Evolutionary conservation across 257 asterid genomes (phyloP).

Genomic region (Lavandula angustifolia): DNA sequence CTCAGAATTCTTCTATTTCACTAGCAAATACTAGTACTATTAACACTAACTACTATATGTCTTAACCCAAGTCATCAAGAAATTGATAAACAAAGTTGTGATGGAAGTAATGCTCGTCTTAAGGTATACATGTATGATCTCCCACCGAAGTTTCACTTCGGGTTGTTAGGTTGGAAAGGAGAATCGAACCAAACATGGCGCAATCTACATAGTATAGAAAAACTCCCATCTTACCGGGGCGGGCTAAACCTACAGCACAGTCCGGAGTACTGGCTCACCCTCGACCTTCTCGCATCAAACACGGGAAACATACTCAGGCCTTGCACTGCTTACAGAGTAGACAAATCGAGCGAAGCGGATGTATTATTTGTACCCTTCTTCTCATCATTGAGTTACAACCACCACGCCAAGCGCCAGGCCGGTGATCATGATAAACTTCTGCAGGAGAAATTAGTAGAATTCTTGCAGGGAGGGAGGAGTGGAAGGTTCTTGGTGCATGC

Average conservation of each 20-base stretch:
- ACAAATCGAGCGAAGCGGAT: slow-evolving; percentile 56
- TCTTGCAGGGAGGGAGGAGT: slow-evolving; percentile 57
- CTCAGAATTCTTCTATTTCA: slow-evolving; percentile 40
- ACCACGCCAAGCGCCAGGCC: slow-evolving; percentile 48
- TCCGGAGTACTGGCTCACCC: slow-evolving; percentile 77
- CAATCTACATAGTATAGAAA: slow-evolving; percentile 33
- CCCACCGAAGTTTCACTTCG: slow-evolving; percentile 76
- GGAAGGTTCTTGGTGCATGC: slow-evolving; percentile 59
- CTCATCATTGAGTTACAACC: slow-evolving; percentile 75
- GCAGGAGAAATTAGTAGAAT: slow-evolving; percentile 62
- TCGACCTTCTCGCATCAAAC: slow-evolving; percentile 72
- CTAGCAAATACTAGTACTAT: slow-evolving; percentile 43
- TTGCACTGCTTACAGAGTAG: slow-evolving; percentile 61
- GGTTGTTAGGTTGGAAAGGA: slow-evolving; percentile 64
- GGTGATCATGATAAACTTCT: slow-evolving; percentile 46
- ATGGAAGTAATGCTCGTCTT: slow-evolving; percentile 48
- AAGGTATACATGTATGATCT: slow-evolving; percentile 75
- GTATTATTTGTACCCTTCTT: slow-evolving; percentile 72
- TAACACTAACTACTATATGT: slow-evolving; percentile 33
- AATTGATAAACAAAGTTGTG: too few species aligned
- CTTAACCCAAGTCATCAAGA: slow-evolving; percentile 31
- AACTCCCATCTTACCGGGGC: slow-evolving; percentile 69
- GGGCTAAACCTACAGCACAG: slow-evolving; percentile 81
- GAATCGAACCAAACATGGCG: slow-evolving; percentile 60
- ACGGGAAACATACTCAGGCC: slow-evolving; percentile 46